Base-by-base conservation (phyloP, 768 basidiomycete genomes). In the Albatrellus ellisii region DNA sequence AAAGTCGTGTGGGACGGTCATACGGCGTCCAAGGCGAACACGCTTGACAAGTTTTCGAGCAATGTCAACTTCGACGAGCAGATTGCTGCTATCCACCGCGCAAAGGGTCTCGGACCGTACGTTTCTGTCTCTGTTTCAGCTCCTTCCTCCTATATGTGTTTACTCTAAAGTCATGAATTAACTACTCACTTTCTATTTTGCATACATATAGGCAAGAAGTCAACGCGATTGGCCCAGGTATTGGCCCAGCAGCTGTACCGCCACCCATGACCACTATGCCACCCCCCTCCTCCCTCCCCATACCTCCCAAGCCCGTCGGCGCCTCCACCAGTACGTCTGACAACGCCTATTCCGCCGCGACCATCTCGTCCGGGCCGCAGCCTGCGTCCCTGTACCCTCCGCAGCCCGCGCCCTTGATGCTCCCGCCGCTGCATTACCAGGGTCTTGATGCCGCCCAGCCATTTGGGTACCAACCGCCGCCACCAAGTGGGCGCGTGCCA, bases 1-100 rank as follows among this genome's bases (percentile, higher is more conserved):
- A 91, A 86, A 58, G 85, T 88, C 51, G 87, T 97, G 37, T 99
- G 95, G 95, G 95, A 98, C 62, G 95, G 95, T 53, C 92, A 98
- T 60, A 92, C 92, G 2, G 85, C 89, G 33, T 85, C 89, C 33
- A 97, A 92, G 63, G 82, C 82, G 37, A 78, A 77, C 51, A 95
- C 90, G 1, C 68, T 91, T 55, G 86, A 91, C 70, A 89, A 89
- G 56, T 99, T 82, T 67, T 91, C 91, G 37, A 79, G 77, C 12
- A 82, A 83, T 48, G 90, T 87, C 67, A 92, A 90, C 58, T 80
- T 98, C 58, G 90, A 97, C 63, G 91, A 97, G 56, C 95, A 99
- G 59, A 99, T 99, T 58, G 88, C 88, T 33, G 89, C 91, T 36
- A 90, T 98, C 45, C 92, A 95, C 62, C 83, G 83, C 44, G 76